Conservation (phyloP, 345 rosid genomes). For the Pistacia atlantica region DNA sequence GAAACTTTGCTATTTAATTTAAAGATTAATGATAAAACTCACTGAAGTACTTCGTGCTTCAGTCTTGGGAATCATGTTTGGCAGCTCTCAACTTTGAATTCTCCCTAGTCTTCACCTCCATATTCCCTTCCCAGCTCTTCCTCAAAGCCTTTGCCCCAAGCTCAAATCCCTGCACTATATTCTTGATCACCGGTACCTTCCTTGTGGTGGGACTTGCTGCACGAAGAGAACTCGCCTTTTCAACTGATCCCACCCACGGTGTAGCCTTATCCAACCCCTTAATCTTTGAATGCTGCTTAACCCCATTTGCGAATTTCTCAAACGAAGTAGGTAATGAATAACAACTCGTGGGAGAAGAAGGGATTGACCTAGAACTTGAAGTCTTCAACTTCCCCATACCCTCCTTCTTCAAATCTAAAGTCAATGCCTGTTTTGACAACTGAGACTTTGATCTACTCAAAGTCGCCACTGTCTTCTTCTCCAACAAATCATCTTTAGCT, state of each 20-base stretch:
- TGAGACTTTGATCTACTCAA: conserved; percentile 63
- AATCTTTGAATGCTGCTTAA: conserved; percentile 68
- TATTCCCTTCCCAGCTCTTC: conserved; percentile 98
- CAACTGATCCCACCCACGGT: conserved; percentile 45
- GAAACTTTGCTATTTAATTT: background rate
- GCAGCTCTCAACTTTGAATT: conserved; percentile 41
- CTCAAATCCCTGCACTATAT: conserved; percentile 73
- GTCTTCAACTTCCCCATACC: conserved; percentile 53
- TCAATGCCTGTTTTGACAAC: conserved; percentile 40
- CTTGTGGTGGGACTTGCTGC: conserved; percentile 50
- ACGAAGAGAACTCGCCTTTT: conserved; percentile 53
- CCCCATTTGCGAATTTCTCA: conserved; percentile 80
- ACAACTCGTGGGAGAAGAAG: conserved; percentile 88
- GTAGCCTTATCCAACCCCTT: conserved; percentile 62
- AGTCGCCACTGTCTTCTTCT: conserved; percentile 34
- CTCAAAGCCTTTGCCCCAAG: conserved; percentile 90
- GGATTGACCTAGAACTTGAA: conserved; percentile 70
- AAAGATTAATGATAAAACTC: conserved; percentile 31
- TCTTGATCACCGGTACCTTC: conserved; percentile 62
- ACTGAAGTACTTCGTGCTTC: conserved; percentile 67
- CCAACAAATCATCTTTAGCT: conserved; percentile 52
- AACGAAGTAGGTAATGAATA: conserved; percentile 84
- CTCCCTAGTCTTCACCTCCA: conserved; percentile 63
- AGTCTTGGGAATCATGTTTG: conserved; percentile 49
- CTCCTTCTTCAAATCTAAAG: conserved; percentile 66